Evolutionary conservation across 805 yeast genomes (phyloP).

Genomic region (Saccharomycopsis guyanensis): DNA sequence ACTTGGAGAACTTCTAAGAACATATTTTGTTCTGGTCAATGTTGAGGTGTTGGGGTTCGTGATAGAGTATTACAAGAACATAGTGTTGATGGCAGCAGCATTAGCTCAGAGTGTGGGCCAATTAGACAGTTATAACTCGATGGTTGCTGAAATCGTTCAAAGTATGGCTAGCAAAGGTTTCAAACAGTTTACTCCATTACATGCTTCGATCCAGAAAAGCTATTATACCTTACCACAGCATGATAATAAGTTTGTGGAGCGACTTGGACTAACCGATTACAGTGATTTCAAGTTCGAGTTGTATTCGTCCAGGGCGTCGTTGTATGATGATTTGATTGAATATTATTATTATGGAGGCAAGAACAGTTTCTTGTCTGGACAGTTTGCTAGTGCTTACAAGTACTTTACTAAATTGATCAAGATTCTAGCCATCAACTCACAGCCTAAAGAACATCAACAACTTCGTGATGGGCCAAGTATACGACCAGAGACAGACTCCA

Average conservation of each 20-base stretch:
- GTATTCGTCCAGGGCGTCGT: background rate
- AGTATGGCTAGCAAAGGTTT: background rate
- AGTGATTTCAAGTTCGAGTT: slow-evolving; percentile 1
- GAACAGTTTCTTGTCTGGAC: background rate
- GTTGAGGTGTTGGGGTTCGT: slow-evolving; percentile 1
- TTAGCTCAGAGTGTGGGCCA: background rate
- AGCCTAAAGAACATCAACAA: background rate
- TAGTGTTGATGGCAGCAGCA: background rate
- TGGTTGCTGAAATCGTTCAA: background rate
- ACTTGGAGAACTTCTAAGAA: slow-evolving; percentile 1
- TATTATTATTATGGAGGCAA: slow-evolving; percentile 7
- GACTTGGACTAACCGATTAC: background rate
- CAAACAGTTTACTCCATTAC: background rate
- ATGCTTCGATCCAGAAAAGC: background rate
- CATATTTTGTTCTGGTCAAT: slow-evolving; percentile 3
- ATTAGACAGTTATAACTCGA: background rate
- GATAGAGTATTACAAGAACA: slow-evolving; percentile 8
- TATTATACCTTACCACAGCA: background rate
- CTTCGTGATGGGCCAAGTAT: background rate
- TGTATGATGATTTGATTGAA: slow-evolving; percentile 17
- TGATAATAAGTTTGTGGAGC: background rate
- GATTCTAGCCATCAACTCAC: slow-evolving; percentile 13
- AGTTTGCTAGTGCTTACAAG: slow-evolving; percentile 3
- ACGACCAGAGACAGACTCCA: background rate
- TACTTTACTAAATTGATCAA: slow-evolving; percentile 9